phyloP scores from a whole-genome alignment of 1,284 basidiomycete species.

The Heterobasidion irregulare region DNA sequence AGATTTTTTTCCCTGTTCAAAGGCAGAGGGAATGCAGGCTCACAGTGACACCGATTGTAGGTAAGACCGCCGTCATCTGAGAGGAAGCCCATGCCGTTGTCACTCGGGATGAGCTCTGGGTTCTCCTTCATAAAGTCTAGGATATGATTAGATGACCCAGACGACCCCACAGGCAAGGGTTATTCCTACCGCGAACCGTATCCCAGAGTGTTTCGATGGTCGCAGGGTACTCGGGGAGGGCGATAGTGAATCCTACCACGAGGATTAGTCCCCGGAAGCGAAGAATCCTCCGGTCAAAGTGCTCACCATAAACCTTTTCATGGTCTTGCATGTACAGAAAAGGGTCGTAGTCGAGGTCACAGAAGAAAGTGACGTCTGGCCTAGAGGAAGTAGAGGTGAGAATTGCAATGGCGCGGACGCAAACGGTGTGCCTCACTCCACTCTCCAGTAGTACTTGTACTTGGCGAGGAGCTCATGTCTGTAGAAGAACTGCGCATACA shows the following conservation, averaged over 20 bases:
- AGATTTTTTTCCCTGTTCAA: not conserved
- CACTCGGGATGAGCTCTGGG: conserved; percentile 54
- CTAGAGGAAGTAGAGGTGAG: conserved; percentile 23
- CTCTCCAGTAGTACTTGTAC: conserved; percentile 62
- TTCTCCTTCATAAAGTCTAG: conserved; percentile 72
- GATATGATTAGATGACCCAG: not conserved
- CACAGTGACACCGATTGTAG: conserved; percentile 86
- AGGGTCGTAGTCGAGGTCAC: conserved; percentile 84
- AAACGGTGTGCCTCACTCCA: conserved; percentile 32
- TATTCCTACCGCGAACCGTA: conserved; percentile 49
- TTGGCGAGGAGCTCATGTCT: conserved; percentile 40
- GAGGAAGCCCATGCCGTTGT: conserved; percentile 79
- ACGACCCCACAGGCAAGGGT: not conserved
- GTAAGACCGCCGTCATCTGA: conserved; percentile 74
- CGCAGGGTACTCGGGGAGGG: conserved; percentile 76
- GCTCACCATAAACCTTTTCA: conserved; percentile 71
- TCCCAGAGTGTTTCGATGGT: conserved; percentile 88
- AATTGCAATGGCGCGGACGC: not conserved
- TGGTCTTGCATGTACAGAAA: conserved; percentile 85
- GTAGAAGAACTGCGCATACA: conserved; percentile 37
- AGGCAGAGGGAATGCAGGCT: conserved; percentile 21
- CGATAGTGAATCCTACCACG: conserved; percentile 68
- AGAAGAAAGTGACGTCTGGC: conserved; percentile 80
- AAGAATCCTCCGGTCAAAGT: not conserved
- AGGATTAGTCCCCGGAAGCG: not conserved